Evolutionary conservation across 1,139 yeast genomes (phyloP).

Genomic region (Saccharomyces hybrid): DNA sequence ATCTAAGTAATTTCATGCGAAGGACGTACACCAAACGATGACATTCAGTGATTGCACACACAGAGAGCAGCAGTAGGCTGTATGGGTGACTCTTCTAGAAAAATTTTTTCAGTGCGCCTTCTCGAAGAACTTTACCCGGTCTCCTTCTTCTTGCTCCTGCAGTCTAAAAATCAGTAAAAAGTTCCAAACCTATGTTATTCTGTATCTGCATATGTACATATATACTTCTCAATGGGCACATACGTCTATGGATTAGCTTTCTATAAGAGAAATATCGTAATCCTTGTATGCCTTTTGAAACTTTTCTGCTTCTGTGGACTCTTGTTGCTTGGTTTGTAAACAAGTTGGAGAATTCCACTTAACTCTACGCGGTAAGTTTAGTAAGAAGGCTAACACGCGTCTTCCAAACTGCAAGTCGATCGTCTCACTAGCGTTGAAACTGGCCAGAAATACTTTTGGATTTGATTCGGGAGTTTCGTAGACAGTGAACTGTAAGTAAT

Average conservation of each 20-base stretch:
- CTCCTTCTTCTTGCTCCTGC: neutral
- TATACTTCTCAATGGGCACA: neutral
- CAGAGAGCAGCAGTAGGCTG: neutral
- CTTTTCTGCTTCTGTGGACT: constrained; percentile 50
- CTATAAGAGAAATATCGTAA: constrained; percentile 36
- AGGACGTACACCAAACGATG: neutral
- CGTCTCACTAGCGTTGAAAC: constrained; percentile 26
- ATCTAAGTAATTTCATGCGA: neutral
- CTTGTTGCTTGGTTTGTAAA: constrained; percentile 49
- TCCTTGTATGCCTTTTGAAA: constrained; percentile 46
- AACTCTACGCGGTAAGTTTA: constrained; percentile 52
- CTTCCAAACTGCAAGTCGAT: constrained; percentile 76
- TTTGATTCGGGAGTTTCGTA: constrained; percentile 29
- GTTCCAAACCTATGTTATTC: no score
- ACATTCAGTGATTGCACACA: neutral
- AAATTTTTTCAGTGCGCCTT: neutral
- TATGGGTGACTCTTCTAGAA: neutral
- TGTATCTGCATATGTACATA: no score
- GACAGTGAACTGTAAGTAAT: constrained; percentile 34
- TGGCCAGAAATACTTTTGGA: constrained; percentile 30
- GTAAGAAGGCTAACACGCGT: constrained; percentile 56
- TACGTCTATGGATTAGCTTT: constrained; percentile 23
- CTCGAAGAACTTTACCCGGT: neutral
- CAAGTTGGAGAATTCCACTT: constrained; percentile 62
- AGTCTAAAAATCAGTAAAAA: no score